Evolutionary conservation across 1,284 basidiomycete genomes (phyloP), one percentile per base, ranked within the genome.

Genomic region (Inonotus obliquus): DNA sequence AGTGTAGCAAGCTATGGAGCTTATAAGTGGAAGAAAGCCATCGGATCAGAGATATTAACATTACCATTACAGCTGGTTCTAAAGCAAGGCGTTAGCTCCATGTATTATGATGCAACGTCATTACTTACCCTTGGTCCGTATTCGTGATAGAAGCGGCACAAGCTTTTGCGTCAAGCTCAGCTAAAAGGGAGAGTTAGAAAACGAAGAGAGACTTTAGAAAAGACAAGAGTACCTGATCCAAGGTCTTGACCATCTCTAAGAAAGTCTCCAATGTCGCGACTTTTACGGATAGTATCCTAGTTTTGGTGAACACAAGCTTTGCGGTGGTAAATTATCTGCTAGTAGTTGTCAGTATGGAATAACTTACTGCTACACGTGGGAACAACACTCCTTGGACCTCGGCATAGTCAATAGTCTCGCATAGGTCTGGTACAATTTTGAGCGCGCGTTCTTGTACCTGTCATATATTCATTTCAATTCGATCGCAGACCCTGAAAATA

Each of bases 361-460:
- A 44, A 77, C 90, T 66, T 72, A 94, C 92, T 27, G 93, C 93
- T 63, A 95, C 90, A 49, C 91, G 88, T 57, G 92, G 92, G 70
- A 96, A 92, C 29, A 96, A 73, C 2, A 93, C 85, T 11, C 89
- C 85, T 69, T 93, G 91, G 1, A 96, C 90, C 72, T 94, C 93
- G 2, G 90, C 90, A 69, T 96, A 96, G 73, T 98, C 96, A 51
- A 99, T 90, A 17, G 88, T 88, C 68, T 98, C 95, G 69, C 94
- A 96, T 0, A 99, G 78, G 54, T 86, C 85, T 0, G 96, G 96
- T 0, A 99, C 89, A 21, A 79, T 80, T 65, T 88, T 89, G 38
- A 99, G 76, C 0, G 93, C 96, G 63, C 89, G 86, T 74, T 99
- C 96, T 81, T 98, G 94, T 10, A 99, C 91, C 80, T 91, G 59